These are phyloP conservation scores for Thraustochytrium sp. DNA, from an alignment of 352 stramenopile species.

Conservation along the genomic window DNA sequence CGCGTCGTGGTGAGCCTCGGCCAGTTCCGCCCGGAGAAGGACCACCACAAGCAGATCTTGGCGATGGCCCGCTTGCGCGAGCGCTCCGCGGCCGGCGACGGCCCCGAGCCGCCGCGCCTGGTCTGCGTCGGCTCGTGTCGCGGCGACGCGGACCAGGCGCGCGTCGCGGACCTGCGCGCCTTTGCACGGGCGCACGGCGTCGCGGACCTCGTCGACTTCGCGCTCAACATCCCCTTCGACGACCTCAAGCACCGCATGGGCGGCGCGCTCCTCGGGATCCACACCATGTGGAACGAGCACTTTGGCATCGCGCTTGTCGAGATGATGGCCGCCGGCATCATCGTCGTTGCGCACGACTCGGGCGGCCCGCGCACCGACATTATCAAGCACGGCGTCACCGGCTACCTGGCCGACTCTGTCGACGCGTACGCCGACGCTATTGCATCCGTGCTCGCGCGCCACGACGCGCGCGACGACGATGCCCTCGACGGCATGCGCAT, in stretches of 20 bases:
- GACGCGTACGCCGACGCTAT: constrained; percentile 80
- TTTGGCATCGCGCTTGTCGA: constrained; percentile 99
- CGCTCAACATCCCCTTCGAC: constrained; percentile 77
- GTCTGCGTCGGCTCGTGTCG: constrained; percentile 92
- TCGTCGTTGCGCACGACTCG: constrained; percentile 93
- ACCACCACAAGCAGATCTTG: constrained; percentile 89
- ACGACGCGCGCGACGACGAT: constrained; percentile 45
- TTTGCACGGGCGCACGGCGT: constrained; percentile 72
- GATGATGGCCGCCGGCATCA: constrained; percentile 85
- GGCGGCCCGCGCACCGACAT: constrained; percentile 91
- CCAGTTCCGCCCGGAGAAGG: constrained; percentile 98
- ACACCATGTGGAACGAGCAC: constrained; percentile 99
- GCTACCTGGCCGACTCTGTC: constrained; percentile 70
- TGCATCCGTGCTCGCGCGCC: constrained; percentile 56
- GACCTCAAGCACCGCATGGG: constrained; percentile 79
- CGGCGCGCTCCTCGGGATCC: constrained; percentile 81
- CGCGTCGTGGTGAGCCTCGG: constrained; percentile 85
- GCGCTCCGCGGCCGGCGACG: constrained; percentile 43
- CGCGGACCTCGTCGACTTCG: constrained; percentile 77
- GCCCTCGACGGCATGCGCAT: not conserved
- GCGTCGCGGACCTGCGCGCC: constrained; percentile 74
- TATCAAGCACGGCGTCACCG: constrained; percentile 51
- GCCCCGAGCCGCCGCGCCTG: constrained; percentile 54
- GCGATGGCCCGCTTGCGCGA: constrained; percentile 61
- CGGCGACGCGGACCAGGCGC: constrained; percentile 78